These are phyloP conservation scores for Fusarium duplospermum DNA, from an alignment of 2,329 filamentous ascomycete species.

Conservation along the genomic window DNA sequence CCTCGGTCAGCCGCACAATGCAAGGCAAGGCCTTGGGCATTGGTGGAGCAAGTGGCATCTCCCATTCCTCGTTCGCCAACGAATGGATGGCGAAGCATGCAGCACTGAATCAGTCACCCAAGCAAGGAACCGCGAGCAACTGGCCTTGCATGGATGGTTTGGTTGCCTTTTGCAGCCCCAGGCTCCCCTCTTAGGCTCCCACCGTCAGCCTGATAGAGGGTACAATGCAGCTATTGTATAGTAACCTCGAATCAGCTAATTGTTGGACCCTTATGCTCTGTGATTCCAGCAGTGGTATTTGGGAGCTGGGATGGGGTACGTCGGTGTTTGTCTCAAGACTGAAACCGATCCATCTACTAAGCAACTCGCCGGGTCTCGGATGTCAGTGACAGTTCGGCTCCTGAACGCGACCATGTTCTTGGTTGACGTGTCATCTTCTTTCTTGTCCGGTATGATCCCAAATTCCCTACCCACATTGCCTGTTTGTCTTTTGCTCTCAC, in stretches of 20 bases:
- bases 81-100: slow-evolving; percentile 13
- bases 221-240: neutral
- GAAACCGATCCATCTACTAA: neutral
- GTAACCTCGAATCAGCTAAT: slow-evolving; percentile 4
- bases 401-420: neutral
- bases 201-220: slow-evolving; percentile 7
- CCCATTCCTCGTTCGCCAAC: slow-evolving; percentile 30
- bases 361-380: neutral
- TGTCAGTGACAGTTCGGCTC: neutral
- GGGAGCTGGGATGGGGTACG: neutral
- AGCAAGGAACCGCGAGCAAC: neutral
- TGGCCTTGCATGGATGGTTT: slow-evolving; percentile 21
- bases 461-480: neutral
- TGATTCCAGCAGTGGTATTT: neutral
- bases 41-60: slow-evolving; percentile 21
- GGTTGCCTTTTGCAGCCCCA: slow-evolving; percentile 29
- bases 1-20: slow-evolving; percentile 27
- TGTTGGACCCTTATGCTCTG: neutral
- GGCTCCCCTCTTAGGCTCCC: slow-evolving; percentile 21
- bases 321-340: slow-evolving; percentile 3
- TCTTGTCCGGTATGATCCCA: slow-evolving; percentile 19
- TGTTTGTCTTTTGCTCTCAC: neutral
- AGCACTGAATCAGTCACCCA: slow-evolving; percentile 15
- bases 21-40: slow-evolving; percentile 1
- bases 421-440: neutral